phyloP scores from a whole-genome alignment of 2,329 filamentous ascomycete species.

The Aspergillus fumigatus region DNA sequence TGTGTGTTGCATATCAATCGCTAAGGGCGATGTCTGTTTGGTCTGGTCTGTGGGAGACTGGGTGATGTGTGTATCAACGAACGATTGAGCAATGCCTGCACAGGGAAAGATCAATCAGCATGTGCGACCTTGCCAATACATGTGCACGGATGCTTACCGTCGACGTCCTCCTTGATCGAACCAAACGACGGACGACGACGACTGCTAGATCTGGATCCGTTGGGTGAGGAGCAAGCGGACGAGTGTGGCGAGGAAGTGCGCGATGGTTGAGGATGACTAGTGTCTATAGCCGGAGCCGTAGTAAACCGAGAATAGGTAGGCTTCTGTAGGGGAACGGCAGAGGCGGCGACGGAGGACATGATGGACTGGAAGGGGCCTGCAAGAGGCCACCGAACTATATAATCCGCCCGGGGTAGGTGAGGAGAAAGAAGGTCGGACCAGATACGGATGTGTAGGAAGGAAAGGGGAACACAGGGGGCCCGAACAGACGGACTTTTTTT shows the following conservation, averaged over 20 bases:
- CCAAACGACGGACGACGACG: conserved; percentile 39
- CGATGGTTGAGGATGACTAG: conserved; percentile 17
- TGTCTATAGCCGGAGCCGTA: conserved; percentile 17
- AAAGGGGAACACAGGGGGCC: neutral
- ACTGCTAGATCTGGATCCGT: conserved; percentile 37
- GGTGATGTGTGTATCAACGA: conserved; percentile 37
- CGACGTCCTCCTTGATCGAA: conserved; percentile 41
- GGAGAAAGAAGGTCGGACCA: neutral
- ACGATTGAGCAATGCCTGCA: conserved; percentile 41
- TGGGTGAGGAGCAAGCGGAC: conserved; percentile 30
- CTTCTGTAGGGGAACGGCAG: conserved; percentile 21
- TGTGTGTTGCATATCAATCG: conserved; percentile 31
- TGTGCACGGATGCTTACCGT: conserved; percentile 27
- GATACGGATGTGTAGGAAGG: neutral
- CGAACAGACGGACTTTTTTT: neutral
- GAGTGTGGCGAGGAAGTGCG: conserved; percentile 29
- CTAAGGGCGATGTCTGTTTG: conserved; percentile 14
- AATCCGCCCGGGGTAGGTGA: neutral
- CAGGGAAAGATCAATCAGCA: conserved; percentile 2
- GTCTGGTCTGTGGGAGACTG: conserved; percentile 23
- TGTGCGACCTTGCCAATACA: neutral
- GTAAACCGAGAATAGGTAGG: conserved; percentile 20
- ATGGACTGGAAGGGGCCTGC: conserved; percentile 19
- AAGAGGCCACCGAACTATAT: conserved; percentile 11
- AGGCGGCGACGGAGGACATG: conserved; percentile 26